Base-by-base conservation (phyloP, 768 basidiomycete genomes). In the Naganishia onofrii region DNA sequence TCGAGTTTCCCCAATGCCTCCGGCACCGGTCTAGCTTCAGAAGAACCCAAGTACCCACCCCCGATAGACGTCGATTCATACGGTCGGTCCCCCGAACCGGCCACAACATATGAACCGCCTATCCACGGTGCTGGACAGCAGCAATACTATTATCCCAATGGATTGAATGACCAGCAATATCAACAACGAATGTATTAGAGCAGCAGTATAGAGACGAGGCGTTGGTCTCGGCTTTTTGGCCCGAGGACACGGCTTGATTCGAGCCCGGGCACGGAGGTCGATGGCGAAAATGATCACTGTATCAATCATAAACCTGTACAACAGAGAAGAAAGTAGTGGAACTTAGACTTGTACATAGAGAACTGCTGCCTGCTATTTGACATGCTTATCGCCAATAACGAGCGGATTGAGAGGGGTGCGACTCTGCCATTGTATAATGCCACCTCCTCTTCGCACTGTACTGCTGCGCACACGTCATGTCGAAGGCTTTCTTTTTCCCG, bases 111-210 rank as follows among this genome's bases (percentile, higher is more conserved):
- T 28, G 23, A 31, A 44, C 60, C 36, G 38, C 60, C 60, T 44
- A 26, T 42, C 60, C 46, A 63, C 17, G 42, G 60, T 19, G 38
- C 60, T 3, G 60, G 60, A 15, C 60, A 63, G 26, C 60, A 63
- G 28, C 60, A 63, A 19, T 63, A 63, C 26, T 63, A 63, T n/a
- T 63, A 63, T 44, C 60, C 60, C 15, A 63, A 63, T 29, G 60
- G 60, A 42, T 29, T 63, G 13, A 42, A 42, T 26, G 60, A 44
- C 7, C 60, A 58, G 21, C 57, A 63, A 29, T 63, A 63, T 63
- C 60, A 63, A 17, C 60, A 63, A 34, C 60, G 60, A 42, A 26
- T 29, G 23, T 63, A 63, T 29, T 63, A 63, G 26, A 42, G 15
- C 7, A 26, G 8, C 19, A 13, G 29, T 12, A 42, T 26, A 44